Percentiles rank a stretch among this genome's conserved stretches.
Evolutionary conservation across 2,329 filamentous ascomycete species (phyloP).

Genomic region (Cucurbitaria berberidis): DNA sequence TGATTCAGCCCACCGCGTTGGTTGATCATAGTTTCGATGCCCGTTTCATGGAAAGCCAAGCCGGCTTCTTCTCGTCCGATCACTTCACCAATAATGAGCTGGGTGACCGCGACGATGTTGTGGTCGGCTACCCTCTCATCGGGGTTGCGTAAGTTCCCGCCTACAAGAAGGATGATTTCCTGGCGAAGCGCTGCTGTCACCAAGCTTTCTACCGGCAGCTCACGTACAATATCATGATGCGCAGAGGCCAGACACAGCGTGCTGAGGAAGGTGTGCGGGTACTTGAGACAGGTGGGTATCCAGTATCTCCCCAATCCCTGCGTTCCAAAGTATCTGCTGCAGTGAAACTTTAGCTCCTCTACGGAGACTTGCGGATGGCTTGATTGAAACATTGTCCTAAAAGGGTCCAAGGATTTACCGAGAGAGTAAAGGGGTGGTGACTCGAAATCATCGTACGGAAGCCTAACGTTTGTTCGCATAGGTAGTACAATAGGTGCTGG

Average conservation of each 20-base stretch:
- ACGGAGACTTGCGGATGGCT: conserved; percentile 38
- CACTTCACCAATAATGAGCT: conserved; percentile 45
- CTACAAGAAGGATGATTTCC: conserved; percentile 45
- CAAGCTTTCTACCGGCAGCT: conserved; percentile 32
- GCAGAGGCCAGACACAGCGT: conserved; percentile 45
- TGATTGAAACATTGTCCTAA: conserved; percentile 44
- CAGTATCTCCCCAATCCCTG: conserved; percentile 40
- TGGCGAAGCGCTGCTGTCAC: conserved; percentile 39
- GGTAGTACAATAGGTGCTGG: conserved; percentile 32
- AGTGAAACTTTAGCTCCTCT: conserved; percentile 44
- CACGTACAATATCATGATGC: conserved; percentile 40
- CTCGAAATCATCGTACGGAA: conserved; percentile 27
- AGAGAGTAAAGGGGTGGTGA: conserved; percentile 34
- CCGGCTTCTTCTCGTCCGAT: conserved; percentile 33
- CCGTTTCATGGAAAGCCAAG: conserved; percentile 35
- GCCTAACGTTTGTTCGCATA: conserved; percentile 8
- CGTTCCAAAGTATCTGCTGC: conserved; percentile 43
- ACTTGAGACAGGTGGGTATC: conserved; percentile 43
- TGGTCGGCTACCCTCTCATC: conserved; percentile 34
- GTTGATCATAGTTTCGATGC: conserved; percentile 40
- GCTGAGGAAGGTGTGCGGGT: conserved; percentile 46
- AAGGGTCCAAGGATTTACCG: conserved; percentile 43
- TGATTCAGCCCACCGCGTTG: conserved; percentile 41
- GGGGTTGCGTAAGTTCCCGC: conserved; percentile 32
- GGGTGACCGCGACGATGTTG: conserved; percentile 46